phyloP scores from a whole-genome alignment of 2,329 filamentous ascomycete genomes.

The Colletotrichum incanum region DNA sequence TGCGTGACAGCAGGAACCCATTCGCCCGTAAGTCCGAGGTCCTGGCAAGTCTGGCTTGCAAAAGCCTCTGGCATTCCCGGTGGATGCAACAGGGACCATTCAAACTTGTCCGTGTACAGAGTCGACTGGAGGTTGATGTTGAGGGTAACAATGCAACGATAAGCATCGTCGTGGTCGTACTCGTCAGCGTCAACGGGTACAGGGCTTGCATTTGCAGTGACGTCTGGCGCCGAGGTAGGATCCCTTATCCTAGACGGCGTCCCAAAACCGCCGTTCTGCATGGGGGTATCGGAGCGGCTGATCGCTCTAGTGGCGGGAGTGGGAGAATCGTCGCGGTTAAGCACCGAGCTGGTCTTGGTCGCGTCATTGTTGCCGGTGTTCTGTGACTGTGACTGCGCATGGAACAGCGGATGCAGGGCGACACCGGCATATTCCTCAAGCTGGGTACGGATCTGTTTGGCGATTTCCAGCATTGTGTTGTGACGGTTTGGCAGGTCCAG shows the following conservation, averaged over 20 bases:
- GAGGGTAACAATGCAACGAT: conserved; percentile 91
- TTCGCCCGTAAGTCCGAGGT: conserved; percentile 90
- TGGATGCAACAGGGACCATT: conserved; percentile 95
- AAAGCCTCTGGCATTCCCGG: conserved; percentile 94
- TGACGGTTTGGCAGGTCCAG: conserved; percentile 87
- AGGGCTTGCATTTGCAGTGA: conserved; percentile 80
- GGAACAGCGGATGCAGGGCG: conserved; percentile 92
- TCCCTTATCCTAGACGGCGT: conserved; percentile 64
- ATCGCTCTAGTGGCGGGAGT: conserved; percentile 51
- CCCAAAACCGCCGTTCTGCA: conserved; percentile 65
- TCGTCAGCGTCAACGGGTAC: conserved; percentile 78
- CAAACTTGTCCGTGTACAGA: conserved; percentile 96
- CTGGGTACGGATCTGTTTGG: conserved; percentile 94
- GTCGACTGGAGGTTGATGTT: conserved; percentile 93
- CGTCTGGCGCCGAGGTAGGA: conserved; percentile 64
- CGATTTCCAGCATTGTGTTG: conserved; percentile 83
- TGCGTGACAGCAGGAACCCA: conserved; percentile 96
- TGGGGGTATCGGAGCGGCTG: conserved; percentile 72
- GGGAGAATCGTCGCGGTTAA: conserved; percentile 58
- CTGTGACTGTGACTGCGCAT: conserved; percentile 67
- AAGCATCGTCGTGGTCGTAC: conserved; percentile 92
- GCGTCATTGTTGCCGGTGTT: conserved; percentile 46
- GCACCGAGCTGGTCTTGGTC: conserved; percentile 49
- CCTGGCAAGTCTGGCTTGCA: conserved; percentile 91
- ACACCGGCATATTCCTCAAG: conserved; percentile 97